A percentile compares a stretch with the other conserved stretches of the same genome.
Conservation (phyloP, 768 basidiomycete species). For the Kockovaella imperatae region DNA sequence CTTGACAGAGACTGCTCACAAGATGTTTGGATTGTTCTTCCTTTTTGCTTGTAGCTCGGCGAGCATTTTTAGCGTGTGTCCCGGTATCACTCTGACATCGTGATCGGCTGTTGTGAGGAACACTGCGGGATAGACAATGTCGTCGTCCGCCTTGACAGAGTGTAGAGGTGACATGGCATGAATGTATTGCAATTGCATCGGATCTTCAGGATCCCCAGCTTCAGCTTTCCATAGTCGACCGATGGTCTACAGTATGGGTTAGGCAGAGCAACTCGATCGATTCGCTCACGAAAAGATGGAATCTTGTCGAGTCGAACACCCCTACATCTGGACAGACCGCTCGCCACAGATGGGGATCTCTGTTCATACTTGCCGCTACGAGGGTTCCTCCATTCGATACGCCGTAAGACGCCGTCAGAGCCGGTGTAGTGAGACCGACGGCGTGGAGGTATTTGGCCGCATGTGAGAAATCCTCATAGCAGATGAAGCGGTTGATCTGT, state of each 20-base stretch:
- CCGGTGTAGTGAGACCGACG: slow-evolving; percentile 5
- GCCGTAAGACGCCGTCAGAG: slow-evolving; percentile 8
- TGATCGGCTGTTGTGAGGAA: slow-evolving; percentile 10
- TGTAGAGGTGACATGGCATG: slow-evolving; percentile 5
- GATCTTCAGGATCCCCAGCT: slow-evolving; percentile 9
- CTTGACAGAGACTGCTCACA: too few species aligned
- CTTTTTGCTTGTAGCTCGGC: slow-evolving; percentile 5
- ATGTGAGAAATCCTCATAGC: slow-evolving; percentile 11
- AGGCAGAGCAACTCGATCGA: too few species aligned
- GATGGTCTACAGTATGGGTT: slow-evolving; percentile 1
- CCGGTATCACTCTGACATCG: slow-evolving; percentile 10
- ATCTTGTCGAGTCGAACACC: slow-evolving; percentile 4
- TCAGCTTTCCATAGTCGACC: slow-evolving; percentile 11
- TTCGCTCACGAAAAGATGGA: slow-evolving; percentile 12
- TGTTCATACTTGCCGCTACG: slow-evolving; percentile 6
- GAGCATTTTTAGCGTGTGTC: slow-evolving; percentile 7
- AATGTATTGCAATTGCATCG: slow-evolving; percentile 5
- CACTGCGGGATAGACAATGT: slow-evolving; percentile 5
- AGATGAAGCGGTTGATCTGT: slow-evolving; percentile 5
- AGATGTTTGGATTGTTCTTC: background rate
- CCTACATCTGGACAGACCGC: slow-evolving; percentile 8
- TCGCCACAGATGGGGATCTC: slow-evolving; percentile 7
- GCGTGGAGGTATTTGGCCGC: slow-evolving; percentile 11
- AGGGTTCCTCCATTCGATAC: slow-evolving; percentile 13
- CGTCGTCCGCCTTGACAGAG: slow-evolving; percentile 1